These are phyloP conservation scores for Aegilops umbellulata DNA, from an alignment of 176 grass and related monocot species.

Conservation along the genomic window DNA sequence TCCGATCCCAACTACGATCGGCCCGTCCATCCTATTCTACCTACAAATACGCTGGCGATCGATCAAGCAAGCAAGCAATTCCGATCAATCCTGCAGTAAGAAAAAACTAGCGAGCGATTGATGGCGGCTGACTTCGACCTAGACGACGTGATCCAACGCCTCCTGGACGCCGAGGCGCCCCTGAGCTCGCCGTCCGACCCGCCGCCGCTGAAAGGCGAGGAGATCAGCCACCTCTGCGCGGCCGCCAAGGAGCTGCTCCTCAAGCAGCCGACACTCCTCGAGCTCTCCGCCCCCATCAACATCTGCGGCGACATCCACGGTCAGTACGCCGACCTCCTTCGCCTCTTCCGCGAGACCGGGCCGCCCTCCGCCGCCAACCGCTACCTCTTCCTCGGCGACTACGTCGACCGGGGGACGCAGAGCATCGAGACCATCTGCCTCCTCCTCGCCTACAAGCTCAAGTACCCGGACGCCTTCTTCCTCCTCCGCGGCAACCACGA, in stretches of 20 bases:
- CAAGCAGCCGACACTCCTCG: not conserved
- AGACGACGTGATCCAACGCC: not conserved
- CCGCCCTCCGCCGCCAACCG: not conserved
- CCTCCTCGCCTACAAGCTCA: not conserved
- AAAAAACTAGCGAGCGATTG: no score
- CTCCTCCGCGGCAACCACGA: conserved; percentile 2
- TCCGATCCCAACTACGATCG: not conserved
- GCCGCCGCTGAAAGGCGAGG: not conserved
- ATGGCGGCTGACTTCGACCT: not conserved
- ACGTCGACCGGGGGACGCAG: not conserved
- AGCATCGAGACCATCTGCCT: not conserved
- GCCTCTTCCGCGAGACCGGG: not conserved
- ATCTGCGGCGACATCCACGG: not conserved
- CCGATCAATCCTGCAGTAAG: no score
- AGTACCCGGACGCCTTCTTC: not conserved
- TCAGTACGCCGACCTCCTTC: not conserved
- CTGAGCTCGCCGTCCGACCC: not conserved
- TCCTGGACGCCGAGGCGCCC: not conserved
- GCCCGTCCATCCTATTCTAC: no score
- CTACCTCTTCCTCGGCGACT: not conserved
- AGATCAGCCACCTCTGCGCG: not conserved
- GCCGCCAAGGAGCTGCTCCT: not conserved
- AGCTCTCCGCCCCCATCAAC: not conserved
- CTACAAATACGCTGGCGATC: no score
- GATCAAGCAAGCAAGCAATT: no score